Evolutionary conservation across 768 basidiomycete genomes (phyloP), one percentile per base, ranked within the genome.

Genomic region (Hygrocybe punicea): DNA sequence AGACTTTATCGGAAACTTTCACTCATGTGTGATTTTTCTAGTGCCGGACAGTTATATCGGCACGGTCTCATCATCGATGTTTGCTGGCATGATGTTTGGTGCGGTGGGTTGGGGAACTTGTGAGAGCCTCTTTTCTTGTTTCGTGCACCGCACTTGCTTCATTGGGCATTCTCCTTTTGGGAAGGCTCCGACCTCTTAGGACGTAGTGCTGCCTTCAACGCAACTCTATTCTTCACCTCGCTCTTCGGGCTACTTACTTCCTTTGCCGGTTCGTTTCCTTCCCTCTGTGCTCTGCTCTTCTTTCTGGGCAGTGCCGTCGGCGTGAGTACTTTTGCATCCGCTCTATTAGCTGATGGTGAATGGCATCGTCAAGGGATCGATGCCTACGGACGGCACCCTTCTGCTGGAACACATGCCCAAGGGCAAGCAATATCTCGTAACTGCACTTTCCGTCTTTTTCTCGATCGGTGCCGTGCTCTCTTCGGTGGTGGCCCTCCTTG

Each of bases 21-120:
- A 19, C 21, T 24, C 23, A 45, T 39, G 46, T 23, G n/a, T 21
- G n/a, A 4, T 19, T 50, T 51, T 17, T 58, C 1, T 67, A 87
- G 89, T 91, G 6, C 81, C 84, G 29, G 87, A 93, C 67, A 79
- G 77, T 47, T 84, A 83, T 61, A 90, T 95, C 49, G 96, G 94
- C 21, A 69, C 80, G 1, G 73, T 98, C 13, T 95, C 93, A 0
- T 91, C 93, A 3, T 85, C 89, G 3, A 93, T 92, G 82, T 94
- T 94, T 66, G 85, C 81, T 10, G 92, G 96, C n/a, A 98, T 98
- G 96, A 97, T 98, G 93, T 67, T 97, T 51, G 92, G 95, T 1
- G 89, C 91, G 1, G 73, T 94, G 8, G 90, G 88, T 4, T 94
- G 95, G 94, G 95, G 95, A 56, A 86, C 90, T 21, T 93, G 91